A percentile compares a stretch with the other conserved stretches of the same genome.
Evolutionary conservation across 805 yeast genomes (phyloP).

Genomic region (Candida qinlingensis): DNA sequence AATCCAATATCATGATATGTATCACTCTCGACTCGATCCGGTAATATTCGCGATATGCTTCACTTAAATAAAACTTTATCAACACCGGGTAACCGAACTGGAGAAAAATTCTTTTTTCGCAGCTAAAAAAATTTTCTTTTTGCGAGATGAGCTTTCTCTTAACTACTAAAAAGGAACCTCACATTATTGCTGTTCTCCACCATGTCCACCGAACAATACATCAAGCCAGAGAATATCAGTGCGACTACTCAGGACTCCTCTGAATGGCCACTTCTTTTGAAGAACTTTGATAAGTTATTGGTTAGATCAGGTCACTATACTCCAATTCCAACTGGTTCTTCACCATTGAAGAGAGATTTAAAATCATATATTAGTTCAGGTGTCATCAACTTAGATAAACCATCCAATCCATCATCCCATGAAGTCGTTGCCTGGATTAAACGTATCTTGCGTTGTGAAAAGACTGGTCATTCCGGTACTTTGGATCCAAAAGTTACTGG

Average conservation of each 20-base stretch:
- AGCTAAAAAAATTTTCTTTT: constrained; percentile 4
- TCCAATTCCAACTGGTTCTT: constrained; percentile 92
- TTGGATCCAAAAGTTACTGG: constrained; percentile 99
- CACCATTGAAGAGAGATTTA: constrained; percentile 92
- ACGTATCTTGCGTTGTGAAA: constrained; percentile 90
- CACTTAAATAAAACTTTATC: too few relatives aligned
- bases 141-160: constrained; percentile 5
- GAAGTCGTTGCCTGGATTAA: constrained; percentile 99
- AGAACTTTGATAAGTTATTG: constrained; percentile 87
- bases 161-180: neutral
- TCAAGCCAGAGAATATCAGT: constrained; percentile 80
- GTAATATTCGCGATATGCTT: too few relatives aligned
- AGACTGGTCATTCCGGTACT: constrained; percentile 99
- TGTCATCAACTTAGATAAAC: constrained; percentile 95
- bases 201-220: constrained; percentile 68
- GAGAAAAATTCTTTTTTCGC: neutral
- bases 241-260: constrained; percentile 76
- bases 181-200: neutral
- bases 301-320: constrained; percentile 97
- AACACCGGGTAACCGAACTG: too few relatives aligned
- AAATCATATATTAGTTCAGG: constrained; percentile 89
- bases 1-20: too few relatives aligned
- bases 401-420: constrained; percentile 97
- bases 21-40: too few relatives aligned
- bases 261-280: constrained; percentile 92